Evolutionary conservation across 805 yeast species (phyloP).

Genomic region (Nadsonia fulvescens): DNA sequence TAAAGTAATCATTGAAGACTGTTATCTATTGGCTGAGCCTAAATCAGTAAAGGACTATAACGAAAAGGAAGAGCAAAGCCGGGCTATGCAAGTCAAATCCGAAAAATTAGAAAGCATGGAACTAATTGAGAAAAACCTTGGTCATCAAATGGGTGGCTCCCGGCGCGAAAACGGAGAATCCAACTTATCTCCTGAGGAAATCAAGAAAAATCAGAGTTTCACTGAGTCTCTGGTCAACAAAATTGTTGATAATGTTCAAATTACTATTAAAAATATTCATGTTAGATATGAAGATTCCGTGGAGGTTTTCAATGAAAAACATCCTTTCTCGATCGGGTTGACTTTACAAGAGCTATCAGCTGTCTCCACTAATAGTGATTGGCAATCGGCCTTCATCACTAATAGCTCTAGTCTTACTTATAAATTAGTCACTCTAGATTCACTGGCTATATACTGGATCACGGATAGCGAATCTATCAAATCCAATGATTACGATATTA

Average conservation of each 20-base stretch:
- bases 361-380: conserved; percentile 65
- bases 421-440: conserved; percentile 57
- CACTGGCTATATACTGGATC: conserved; percentile 71
- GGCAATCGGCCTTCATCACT: conserved; percentile 76
- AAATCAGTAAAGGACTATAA: conserved; percentile 40
- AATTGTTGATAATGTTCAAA: conserved; percentile 80
- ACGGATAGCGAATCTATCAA: conserved; percentile 37
- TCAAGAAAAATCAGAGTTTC: conserved; percentile 53
- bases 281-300: conserved; percentile 74
- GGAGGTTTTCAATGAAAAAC: conserved; percentile 34
- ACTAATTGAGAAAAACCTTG: conserved; percentile 17
- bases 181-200: conserved; percentile 15
- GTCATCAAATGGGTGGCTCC: conserved; percentile 24
- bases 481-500: conserved; percentile 19
- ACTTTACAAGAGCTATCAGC: conserved; percentile 80
- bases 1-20: conserved; percentile 70
- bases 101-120: conserved; percentile 51
- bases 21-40: conserved; percentile 68
- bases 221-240: conserved; percentile 77
- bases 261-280: conserved; percentile 82
- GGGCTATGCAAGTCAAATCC: conserved; percentile 48
- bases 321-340: conserved; percentile 68
- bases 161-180: conserved; percentile 19
- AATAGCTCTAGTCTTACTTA: conserved; percentile 48
- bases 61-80: conserved; percentile 39